phyloP scores from a whole-genome alignment of 192 early-diverging fungal genomes.

The Lunasporangiospora selenospora region DNA sequence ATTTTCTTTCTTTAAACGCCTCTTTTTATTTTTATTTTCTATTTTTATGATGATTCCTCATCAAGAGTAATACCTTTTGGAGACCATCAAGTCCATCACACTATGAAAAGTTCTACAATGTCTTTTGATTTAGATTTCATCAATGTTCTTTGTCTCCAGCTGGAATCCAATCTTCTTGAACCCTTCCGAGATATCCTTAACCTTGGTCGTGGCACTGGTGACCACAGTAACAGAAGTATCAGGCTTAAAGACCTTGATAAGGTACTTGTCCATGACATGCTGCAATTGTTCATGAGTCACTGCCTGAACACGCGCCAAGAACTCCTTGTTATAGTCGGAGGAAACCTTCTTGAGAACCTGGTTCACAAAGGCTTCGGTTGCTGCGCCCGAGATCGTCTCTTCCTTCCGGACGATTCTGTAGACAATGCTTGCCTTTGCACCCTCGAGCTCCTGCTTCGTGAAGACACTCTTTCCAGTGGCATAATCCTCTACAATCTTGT shows the following conservation, averaged over 20 bases:
- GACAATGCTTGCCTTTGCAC: slow-evolving; percentile 65
- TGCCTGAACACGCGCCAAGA: slow-evolving; percentile 56
- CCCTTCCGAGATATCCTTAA: slow-evolving; percentile 56
- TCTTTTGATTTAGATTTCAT: slow-evolving; percentile 52
- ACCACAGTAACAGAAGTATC: slow-evolving; percentile 58
- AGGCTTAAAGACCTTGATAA: slow-evolving; percentile 56
- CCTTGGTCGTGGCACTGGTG: slow-evolving; percentile 56
- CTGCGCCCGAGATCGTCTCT: slow-evolving; percentile 45
- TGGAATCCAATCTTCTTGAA: slow-evolving; percentile 57
- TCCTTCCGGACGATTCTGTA: slow-evolving; percentile 56
- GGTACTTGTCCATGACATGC: slow-evolving; percentile 56
- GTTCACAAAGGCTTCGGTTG: slow-evolving; percentile 55
- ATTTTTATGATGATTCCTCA: too few species aligned
- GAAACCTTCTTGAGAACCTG: slow-evolving; percentile 58
- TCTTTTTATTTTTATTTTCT: too few species aligned
- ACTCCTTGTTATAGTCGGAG: slow-evolving; percentile 55
- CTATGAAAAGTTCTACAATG: slow-evolving; percentile 2
- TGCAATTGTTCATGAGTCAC: slow-evolving; percentile 56
- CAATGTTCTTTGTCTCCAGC: slow-evolving; percentile 52
- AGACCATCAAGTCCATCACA: too few species aligned
- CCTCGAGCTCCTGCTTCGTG: slow-evolving; percentile 55
- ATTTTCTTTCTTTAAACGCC: too few species aligned
- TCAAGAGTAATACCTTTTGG: too few species aligned
- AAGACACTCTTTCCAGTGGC: slow-evolving; percentile 56
- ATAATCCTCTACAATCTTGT: slow-evolving; percentile 56